Percentiles rank a stretch among this genome's conserved stretches.
These are phyloP conservation scores for Gossypium rotundifolium DNA, from an alignment of 345 rosid species.

Conservation along the genomic window DNA sequence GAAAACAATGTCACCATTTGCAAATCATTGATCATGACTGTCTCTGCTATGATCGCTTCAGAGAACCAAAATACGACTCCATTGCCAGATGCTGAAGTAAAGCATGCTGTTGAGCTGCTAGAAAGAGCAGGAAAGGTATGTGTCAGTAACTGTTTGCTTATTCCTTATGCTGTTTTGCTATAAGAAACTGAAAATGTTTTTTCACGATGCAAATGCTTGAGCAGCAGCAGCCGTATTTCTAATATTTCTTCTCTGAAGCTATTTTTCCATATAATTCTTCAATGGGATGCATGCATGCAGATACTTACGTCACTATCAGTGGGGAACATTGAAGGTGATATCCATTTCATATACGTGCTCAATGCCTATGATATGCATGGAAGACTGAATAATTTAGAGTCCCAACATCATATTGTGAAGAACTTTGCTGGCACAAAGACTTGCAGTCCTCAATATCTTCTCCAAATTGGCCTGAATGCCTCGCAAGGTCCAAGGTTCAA, in stretches of 20 bases:
- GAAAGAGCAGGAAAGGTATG: conserved; percentile 81
- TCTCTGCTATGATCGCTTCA: conserved; percentile 69
- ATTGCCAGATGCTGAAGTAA: conserved; percentile 51
- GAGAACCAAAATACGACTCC: conserved; percentile 53
- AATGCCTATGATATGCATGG: conserved; percentile 63
- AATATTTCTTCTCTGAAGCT: neutral
- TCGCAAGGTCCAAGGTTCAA: conserved; percentile 59
- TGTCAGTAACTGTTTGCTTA: neutral
- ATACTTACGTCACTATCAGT: conserved; percentile 36
- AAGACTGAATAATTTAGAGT: conserved; percentile 43
- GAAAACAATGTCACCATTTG: conserved; percentile 51
- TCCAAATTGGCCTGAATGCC: conserved; percentile 69
- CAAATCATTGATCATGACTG: conserved; percentile 58
- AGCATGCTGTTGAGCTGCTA: conserved; percentile 55
- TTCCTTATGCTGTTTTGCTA: neutral
- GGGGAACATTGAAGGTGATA: conserved; percentile 42
- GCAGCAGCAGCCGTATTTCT: neutral
- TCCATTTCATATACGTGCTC: conserved; percentile 65
- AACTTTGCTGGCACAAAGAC: conserved; percentile 65
- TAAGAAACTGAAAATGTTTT: neutral
- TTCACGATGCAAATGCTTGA: conserved; percentile 3
- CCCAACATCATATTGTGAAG: conserved; percentile 56
- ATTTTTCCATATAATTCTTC: neutral
- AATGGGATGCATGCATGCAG: conserved; percentile 33
- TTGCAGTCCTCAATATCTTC: conserved; percentile 60